Evolutionary conservation across 1,284 basidiomycete species (phyloP), one percentile per base, ranked within the genome.

Genomic region (Papiliotrema nemorosa): DNA sequence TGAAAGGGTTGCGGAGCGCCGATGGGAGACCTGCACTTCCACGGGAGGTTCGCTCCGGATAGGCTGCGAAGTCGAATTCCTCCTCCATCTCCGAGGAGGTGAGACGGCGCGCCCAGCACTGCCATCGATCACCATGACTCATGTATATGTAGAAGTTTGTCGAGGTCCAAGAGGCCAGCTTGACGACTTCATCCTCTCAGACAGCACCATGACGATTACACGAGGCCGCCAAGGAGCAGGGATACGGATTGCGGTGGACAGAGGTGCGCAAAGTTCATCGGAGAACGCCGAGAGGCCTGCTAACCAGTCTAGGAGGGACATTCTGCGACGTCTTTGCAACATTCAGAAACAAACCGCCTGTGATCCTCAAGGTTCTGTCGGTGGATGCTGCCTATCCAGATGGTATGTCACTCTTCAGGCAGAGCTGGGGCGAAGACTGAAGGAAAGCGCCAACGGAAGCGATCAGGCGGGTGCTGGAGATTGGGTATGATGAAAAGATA

Each of bases 401-500:
- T 34, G 41, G 41, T 43, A 13, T 10, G 41, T 26, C 13, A 14
- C 2, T 18, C 18, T 3, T 7, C 21, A 26, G 14, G 4, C 5
- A n/a, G 5, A 16, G 6, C 5, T 4, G 5, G 21, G 4, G 5
- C 14, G n/a, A 5, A 20, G n/a, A 16, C 35, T 36, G 14, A 36
- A 16, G 35, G 14, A 6, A 16, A 12, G 37, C 41, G 25, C 36
- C 39, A 13, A 47, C 33, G 14, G 40, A 33, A 51, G 41, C 39
- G 9, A 50, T 47, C 2, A 7, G 22, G 47, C 18, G 39, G 6
- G 39, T 41, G 48, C 58, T 61, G 31, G 63, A 63, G 49, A 66
- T 69, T 44, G 18, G 5, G 21, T 21, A 31, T 34, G 4, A 14
- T 25, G 21, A 25, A 18, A 21, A 41, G 24, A 22, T 41, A n/a